Conservation (phyloP, 2,329 filamentous ascomycete genomes). For the Colletotrichum sp. region DNA sequence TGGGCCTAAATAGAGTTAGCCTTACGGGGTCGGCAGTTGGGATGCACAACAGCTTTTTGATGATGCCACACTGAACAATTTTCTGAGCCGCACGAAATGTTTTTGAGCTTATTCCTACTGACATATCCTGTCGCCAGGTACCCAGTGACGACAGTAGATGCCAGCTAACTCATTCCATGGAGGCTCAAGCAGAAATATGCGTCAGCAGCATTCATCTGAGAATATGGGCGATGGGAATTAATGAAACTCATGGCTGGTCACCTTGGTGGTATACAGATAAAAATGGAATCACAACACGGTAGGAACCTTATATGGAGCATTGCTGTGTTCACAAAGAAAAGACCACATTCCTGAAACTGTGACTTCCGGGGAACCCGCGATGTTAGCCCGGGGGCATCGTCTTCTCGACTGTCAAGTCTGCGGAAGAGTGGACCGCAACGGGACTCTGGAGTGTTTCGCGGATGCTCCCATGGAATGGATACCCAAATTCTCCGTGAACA, state of each 20-base stretch:
- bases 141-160: background rate
- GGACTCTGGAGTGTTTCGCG: background rate
- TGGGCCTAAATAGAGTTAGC: background rate
- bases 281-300: background rate
- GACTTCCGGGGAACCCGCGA: background rate
- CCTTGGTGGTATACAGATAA: background rate
- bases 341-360: background rate
- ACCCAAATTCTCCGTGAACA: background rate
- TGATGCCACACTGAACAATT: background rate
- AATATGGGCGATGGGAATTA: fast-evolving
- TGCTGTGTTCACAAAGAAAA: background rate
- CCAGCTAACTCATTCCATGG: background rate
- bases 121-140: background rate
- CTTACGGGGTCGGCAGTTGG: background rate
- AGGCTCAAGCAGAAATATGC: background rate
- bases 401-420: background rate
- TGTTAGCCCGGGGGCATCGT: background rate
- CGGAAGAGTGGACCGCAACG: background rate
- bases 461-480: background rate
- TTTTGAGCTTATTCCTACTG: background rate
- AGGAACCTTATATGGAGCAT: background rate
- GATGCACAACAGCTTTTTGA: background rate
- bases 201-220: background rate
- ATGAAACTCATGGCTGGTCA: background rate
- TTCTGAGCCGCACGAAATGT: background rate